Base-by-base conservation (phyloP, 1,284 basidiomycete genomes). In the Stereum hirsutum region DNA sequence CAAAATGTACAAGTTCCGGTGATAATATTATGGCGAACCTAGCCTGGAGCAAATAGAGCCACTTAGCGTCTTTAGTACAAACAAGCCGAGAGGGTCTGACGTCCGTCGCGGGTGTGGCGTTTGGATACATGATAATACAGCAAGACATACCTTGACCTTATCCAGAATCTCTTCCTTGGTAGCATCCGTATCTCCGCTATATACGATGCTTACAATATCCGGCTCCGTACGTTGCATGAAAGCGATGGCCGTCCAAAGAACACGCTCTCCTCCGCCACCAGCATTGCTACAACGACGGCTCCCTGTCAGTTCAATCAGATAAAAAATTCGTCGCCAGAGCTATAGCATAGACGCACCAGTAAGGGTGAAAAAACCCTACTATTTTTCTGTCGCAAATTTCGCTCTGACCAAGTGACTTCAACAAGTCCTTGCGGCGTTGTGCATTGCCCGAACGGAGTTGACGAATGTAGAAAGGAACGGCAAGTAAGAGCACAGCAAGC, bases 251-350 rank as follows among this genome's bases (percentile, higher is more conserved):
- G 89, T 85, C 92, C 93, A 99, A 0, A 99, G 66, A 0, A 99
- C 95, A 1, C 94, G 78, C 63, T 99, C 95, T 1, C 96, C 96
- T 11, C 96, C 96, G 10, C 95, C 95, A 0, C 95, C 95, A 19
- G 94, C 93, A 69, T 99, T 96, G 60, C 93, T 96, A 54, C 49
- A 44, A 51, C 42, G 34, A 45, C 28, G 3, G 20, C 48, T 47
- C 58, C 20, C 30, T 64, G 60, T 64, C 60, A 65, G 64, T 54
- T 64, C 55, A 56, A 52, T 49, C 48, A 43, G 49, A 45, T 32
- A 44, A 43, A 26, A 36, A 21, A 44, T 24, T 24, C 45, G 17
- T 33, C 6, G 34, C 19, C 46, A 8, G 17, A 14, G 32, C 17
- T 33, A 19, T 14, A 12, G 21, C 24, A 14, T 14, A 3, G 19